Evolutionary conservation across 768 basidiomycete genomes (phyloP), one percentile per base, ranked within the genome.

Genomic region (Lepiota subincarnata): DNA sequence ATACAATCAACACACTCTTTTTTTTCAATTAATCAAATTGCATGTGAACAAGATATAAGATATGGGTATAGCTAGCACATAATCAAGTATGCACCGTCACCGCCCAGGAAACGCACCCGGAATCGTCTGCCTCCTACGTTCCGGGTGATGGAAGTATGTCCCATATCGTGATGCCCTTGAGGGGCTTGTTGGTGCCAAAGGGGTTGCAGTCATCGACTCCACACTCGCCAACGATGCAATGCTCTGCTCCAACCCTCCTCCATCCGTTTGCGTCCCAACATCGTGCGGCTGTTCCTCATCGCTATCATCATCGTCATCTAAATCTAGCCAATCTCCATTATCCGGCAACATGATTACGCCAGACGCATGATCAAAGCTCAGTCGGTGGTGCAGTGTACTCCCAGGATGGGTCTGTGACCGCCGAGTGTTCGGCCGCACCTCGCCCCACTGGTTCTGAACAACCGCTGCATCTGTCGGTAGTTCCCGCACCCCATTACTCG

Each of bases 261-360:
- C 65, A 16, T 57, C 55, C 19, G 19, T 31, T 2, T 46, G 35
- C 3, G 31, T 34, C 14, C 37, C 52, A 37, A 1, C 31, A 31
- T 31, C 31, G 6, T 31, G 31, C 19, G 7, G 31, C 6, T 78
- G 69, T 53, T 75, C 74, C 50, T 74, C 71, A 53, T 77, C 77
- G 48, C 68, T 69, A 53, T 73, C 71, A 4, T 54, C 73, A 26
- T 70, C 73, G 0, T 66, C 79, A 20, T 83, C 83, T 13, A 76
- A 70, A 18, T 69, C 72, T 58, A 86, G 69, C 81, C 87, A 88
- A 57, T 80, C 77, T 26, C 74, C 79, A 58, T 83, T 79, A 36
- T 93, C 91, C 0, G 92, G 91, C 2, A 95, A 70, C 77, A 87
- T 86, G 58, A 95, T 95, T 34, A 94, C 89, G 0, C 93, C 93